Evolutionary conservation across 495 filamentous ascomycete genomes (phyloP).

Genomic region (Penicillium cinerascens): DNA sequence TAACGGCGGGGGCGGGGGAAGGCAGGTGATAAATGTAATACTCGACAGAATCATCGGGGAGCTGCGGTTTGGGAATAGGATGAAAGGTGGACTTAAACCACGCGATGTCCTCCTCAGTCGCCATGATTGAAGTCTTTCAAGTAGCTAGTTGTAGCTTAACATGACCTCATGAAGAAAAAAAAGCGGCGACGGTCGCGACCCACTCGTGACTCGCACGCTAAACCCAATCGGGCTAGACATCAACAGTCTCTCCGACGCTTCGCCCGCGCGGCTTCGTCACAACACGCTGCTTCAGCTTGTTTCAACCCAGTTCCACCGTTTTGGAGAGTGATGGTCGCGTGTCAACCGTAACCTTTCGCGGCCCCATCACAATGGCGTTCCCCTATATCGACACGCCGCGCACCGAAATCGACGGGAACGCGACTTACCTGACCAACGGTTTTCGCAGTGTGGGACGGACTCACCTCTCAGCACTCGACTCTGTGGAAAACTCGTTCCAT

Average conservation of each 20-base stretch:
- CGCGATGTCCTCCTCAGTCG: slow-evolving; percentile 45
- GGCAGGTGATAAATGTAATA: slow-evolving; percentile 73
- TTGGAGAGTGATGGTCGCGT: slow-evolving; percentile 29
- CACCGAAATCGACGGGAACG: slow-evolving; percentile 71
- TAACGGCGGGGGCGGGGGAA: slow-evolving; percentile 40
- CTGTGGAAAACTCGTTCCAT: slow-evolving; percentile 77
- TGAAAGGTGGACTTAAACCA: slow-evolving; percentile 51
- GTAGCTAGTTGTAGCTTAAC: not conserved
- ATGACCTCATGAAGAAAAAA: slow-evolving; percentile 42
- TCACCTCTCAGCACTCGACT: slow-evolving; percentile 66
- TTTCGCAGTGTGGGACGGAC: slow-evolving; percentile 44
- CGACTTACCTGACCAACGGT: slow-evolving; percentile 67
- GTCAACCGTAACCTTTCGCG: slow-evolving; percentile 21
- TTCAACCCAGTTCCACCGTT: slow-evolving; percentile 2
- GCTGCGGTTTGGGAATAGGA: slow-evolving; percentile 60
- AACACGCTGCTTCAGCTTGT: slow-evolving; percentile 34
- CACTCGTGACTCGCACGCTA: slow-evolving; percentile 27
- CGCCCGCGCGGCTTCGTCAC: slow-evolving; percentile 23
- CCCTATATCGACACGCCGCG: slow-evolving; percentile 73
- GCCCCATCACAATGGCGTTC: slow-evolving; percentile 35
- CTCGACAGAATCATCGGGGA: slow-evolving; percentile 85
- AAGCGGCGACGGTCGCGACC: slow-evolving; percentile 28
- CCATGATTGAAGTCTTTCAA: slow-evolving; percentile 25
- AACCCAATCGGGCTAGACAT: slow-evolving; percentile 37
- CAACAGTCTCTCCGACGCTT: slow-evolving; percentile 36